Percentiles rank a stretch among this genome's conserved stretches.
These are phyloP conservation scores for Liriodendron chinense DNA, from an alignment of 164 flowering plant species.

Conservation along the genomic window DNA sequence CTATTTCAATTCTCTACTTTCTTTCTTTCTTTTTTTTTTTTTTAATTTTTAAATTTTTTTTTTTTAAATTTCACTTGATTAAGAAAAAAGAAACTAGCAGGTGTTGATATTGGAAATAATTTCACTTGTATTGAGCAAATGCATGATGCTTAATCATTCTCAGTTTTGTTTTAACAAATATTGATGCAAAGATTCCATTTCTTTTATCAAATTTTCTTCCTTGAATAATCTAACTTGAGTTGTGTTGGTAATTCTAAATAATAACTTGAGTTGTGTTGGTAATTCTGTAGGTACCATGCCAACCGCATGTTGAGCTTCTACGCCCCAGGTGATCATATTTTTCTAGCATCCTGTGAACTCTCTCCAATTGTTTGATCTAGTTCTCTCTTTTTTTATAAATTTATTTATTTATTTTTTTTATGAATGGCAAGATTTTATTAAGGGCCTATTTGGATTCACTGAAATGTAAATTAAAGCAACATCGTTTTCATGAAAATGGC, in stretches of 20 bases:
- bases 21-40: background rate
- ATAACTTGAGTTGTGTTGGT: background rate
- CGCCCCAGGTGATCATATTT: constrained; percentile 58
- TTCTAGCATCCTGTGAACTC: background rate
- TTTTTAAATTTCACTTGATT: background rate
- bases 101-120: background rate
- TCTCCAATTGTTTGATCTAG: background rate
- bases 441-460: no score
- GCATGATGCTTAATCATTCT: background rate
- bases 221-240: background rate
- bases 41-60: background rate
- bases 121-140: background rate
- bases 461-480: no score
- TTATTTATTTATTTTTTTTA: no score
- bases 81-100: background rate
- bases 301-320: constrained; percentile 95
- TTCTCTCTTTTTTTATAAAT: no score
- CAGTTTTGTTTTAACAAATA: background rate
- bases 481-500: no score
- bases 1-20: background rate
- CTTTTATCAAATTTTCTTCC: constrained; percentile 1
- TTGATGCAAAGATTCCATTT: background rate
- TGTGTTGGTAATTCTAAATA: background rate
- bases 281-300: constrained; percentile 75
- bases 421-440: no score